phyloP scores from a whole-genome alignment of 2,329 filamentous ascomycete genomes.

The Botrytis paeoniae region DNA sequence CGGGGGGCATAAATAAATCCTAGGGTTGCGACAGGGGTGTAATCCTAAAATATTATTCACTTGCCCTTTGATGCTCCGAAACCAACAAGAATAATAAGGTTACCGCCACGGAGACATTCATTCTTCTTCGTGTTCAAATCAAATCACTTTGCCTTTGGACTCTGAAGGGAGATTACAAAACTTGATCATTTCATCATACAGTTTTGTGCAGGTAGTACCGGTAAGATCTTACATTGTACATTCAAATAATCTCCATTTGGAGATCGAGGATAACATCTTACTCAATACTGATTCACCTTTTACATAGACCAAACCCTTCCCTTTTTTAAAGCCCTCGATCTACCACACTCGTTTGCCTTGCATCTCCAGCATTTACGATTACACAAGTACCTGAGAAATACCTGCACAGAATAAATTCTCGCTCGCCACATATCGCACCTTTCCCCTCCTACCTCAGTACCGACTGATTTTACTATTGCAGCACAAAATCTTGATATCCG shows the following conservation, averaged over 20 bases:
- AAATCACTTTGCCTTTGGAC: neutral
- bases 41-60: neutral
- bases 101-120: neutral
- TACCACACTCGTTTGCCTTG: neutral
- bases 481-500: neutral
- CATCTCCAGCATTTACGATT: neutral
- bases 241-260: neutral
- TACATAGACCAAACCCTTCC: neutral
- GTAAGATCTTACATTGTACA: constrained; percentile 11
- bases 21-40: neutral
- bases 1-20: neutral
- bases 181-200: constrained; percentile 5
- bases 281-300: constrained; percentile 13
- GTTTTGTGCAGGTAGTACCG: constrained; percentile 5
- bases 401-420: neutral
- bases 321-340: neutral
- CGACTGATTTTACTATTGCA: neutral
- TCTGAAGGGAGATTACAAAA: neutral
- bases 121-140: neutral
- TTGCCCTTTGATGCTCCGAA: constrained; percentile 4
- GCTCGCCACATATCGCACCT: neutral
- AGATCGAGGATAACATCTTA: neutral
- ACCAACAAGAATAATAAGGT: constrained; percentile 5
- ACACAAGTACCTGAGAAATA: neutral
- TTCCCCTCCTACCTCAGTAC: neutral